These are phyloP conservation scores for Andrographis paniculata DNA, from an alignment of 305 asterid species.

Conservation along the genomic window DNA sequence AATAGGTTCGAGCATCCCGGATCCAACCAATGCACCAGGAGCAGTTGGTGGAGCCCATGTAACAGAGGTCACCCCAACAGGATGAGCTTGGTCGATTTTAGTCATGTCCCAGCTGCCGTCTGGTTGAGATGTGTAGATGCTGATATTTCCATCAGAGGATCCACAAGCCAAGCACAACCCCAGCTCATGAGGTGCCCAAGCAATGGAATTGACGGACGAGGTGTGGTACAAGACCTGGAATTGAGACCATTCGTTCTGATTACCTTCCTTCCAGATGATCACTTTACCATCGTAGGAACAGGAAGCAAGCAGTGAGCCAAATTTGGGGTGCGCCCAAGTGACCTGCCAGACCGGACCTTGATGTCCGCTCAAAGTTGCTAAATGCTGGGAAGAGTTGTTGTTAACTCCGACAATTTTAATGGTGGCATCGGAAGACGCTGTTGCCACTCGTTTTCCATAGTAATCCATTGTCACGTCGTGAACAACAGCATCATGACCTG, in stretches of 20 bases:
- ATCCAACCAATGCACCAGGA: conserved; percentile 50
- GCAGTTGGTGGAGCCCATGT: conserved; percentile 60
- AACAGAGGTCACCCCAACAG: conserved; percentile 53
- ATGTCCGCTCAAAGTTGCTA: conserved; percentile 56
- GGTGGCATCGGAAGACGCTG: conserved; percentile 55
- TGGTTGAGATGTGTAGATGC: conserved; percentile 35
- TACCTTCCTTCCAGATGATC: conserved; percentile 57
- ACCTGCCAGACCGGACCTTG: conserved; percentile 70
- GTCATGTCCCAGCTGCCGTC: conserved; percentile 50
- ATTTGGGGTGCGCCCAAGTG: conserved; percentile 61
- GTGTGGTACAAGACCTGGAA: conserved; percentile 48
- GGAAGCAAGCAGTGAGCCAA: conserved; percentile 53
- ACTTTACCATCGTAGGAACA: conserved; percentile 61
- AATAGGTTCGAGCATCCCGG: conserved; percentile 35
- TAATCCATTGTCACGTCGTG: conserved; percentile 64
- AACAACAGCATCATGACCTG: conserved; percentile 48
- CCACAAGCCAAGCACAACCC: conserved; percentile 64
- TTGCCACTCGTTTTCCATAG: too few relatives aligned
- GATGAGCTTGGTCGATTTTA: conserved; percentile 54
- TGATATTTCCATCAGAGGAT: conserved; percentile 51
- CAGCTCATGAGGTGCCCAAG: conserved; percentile 61
- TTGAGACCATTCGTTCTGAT: conserved; percentile 45
- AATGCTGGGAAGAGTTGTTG: conserved; percentile 45
- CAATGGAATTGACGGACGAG: conserved; percentile 49
- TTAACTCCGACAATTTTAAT: conserved; percentile 42